Percentiles rank a stretch among this genome's conserved stretches.
Conservation (phyloP, 257 asterid species). For the Jasminum sambac region DNA sequence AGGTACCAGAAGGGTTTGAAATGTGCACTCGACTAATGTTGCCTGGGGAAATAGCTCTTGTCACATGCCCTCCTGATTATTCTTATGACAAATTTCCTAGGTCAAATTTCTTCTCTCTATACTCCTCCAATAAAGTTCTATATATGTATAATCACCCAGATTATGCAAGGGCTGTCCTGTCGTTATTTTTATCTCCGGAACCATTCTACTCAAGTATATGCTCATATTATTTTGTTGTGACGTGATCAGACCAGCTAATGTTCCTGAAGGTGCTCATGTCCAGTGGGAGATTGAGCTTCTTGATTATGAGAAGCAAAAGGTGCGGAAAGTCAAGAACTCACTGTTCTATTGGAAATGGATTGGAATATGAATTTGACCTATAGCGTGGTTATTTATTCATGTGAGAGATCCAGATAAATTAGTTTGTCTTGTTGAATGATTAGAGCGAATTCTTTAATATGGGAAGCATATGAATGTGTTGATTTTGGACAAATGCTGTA, state of each 20-base stretch:
- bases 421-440: background rate
- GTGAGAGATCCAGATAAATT: background rate
- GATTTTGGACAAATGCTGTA: background rate
- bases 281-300: constrained; percentile 98
- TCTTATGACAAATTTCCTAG: constrained; percentile 96
- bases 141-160: background rate
- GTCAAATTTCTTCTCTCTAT: constrained; percentile 30
- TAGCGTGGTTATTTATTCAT: background rate
- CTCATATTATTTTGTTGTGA: constrained; percentile 14
- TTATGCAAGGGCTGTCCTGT: background rate
- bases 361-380: background rate
- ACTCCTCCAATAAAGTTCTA: constrained; percentile 13
- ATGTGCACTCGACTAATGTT: constrained; percentile 94
- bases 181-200: constrained; percentile 14
- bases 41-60: constrained; percentile 90
- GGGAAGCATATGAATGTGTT: background rate
- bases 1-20: constrained; percentile 99
- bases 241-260: constrained; percentile 68
- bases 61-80: constrained; percentile 95
- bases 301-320: constrained; percentile 93
- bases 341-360: constrained; percentile 12
- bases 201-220: constrained; percentile 12
- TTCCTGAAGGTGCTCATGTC: constrained; percentile 77
- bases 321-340: constrained; percentile 26
- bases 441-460: background rate